phyloP scores from a whole-genome alignment of 306 rosid genomes.

The Begonia loranthoides region DNA sequence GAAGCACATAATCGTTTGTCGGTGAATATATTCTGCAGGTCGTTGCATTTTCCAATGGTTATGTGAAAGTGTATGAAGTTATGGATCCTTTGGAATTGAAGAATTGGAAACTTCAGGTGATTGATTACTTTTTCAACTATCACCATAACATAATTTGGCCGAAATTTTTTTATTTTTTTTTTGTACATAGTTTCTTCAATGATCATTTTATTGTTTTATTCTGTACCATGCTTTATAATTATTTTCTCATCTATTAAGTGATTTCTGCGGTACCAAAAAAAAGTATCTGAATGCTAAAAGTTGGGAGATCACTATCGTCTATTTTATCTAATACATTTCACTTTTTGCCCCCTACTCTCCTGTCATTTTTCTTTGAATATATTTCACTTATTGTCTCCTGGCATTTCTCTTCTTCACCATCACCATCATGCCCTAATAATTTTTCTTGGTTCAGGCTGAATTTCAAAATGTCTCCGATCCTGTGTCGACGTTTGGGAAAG shows the following conservation, averaged over 20 bases:
- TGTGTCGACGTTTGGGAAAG: constrained; percentile 55
- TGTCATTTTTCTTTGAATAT: too few relatives aligned
- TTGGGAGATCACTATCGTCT: too few relatives aligned
- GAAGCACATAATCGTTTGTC: neutral
- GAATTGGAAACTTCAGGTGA: constrained; percentile 94
- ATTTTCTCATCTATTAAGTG: neutral
- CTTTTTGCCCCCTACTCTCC: too few relatives aligned
- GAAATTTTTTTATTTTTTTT: too few relatives aligned
- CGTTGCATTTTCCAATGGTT: constrained; percentile 66
- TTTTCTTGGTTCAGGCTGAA: constrained; percentile 53
- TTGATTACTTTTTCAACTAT: neutral
- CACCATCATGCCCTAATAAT: neutral
- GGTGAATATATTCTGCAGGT: constrained; percentile 27
- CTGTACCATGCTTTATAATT: neutral
- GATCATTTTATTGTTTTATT: too few relatives aligned
- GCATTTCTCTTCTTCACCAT: too few relatives aligned
- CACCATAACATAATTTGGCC: neutral
- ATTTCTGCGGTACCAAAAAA: neutral
- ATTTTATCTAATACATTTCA: too few relatives aligned
- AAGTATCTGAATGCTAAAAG: too few relatives aligned
- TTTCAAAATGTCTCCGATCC: constrained; percentile 81
- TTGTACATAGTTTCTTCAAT: too few relatives aligned
- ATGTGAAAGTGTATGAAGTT: constrained; percentile 58
- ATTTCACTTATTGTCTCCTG: too few relatives aligned
- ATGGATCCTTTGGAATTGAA: constrained; percentile 68